Evolutionary conservation across 1,139 yeast species (phyloP), one percentile per base, ranked within the genome.

Genomic region (Suhomyces chickasaworum): DNA sequence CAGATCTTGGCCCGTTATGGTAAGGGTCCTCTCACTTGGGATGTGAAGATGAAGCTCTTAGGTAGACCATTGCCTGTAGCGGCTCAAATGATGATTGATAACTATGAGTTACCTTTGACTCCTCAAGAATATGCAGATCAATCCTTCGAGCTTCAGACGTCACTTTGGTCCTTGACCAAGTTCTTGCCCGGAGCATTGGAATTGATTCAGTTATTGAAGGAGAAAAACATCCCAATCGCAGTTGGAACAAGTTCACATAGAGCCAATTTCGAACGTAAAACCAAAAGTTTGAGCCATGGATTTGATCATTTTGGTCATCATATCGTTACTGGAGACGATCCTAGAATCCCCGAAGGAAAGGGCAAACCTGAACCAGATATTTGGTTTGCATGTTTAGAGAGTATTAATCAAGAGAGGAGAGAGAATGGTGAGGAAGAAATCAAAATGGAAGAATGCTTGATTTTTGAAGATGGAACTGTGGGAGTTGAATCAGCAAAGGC

Each of bases 351-450:
- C 2, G 73, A 71, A 18, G 97, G 97, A 2, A 79, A 84, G 51
- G 98, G 99, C 4, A 93, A 93, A 62, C 99, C 99, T 10, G 73
- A 75, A 49, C 99, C 99, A 3, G 95, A 90, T 61, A 90, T 93
- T 54, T 93, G 96, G 95, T 79, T 79, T 53, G 78, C 84, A 3
- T 96, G 98, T 39, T 75, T 93, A 51, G 79, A 75, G 25, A 77
- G 85, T 30, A 57, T 93, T 49, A 93, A 93, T 61, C 61, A 65
- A 18, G 75, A 75, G 42, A 60, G 75, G 13, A 59, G 60, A 13
- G 50, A 57, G 50, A 37, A 61, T 50, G 61, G 75, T 34, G 42
- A 66, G 51, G 74, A 75, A 0, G 70, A 71, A 16, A 84, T 90
- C 52, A 60, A 63, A 46, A 86, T 91, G 2, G 82, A 81, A 30